Conservation (phyloP, 176 grass and related monocot genomes). For the Tillandsia fasciculata region DNA sequence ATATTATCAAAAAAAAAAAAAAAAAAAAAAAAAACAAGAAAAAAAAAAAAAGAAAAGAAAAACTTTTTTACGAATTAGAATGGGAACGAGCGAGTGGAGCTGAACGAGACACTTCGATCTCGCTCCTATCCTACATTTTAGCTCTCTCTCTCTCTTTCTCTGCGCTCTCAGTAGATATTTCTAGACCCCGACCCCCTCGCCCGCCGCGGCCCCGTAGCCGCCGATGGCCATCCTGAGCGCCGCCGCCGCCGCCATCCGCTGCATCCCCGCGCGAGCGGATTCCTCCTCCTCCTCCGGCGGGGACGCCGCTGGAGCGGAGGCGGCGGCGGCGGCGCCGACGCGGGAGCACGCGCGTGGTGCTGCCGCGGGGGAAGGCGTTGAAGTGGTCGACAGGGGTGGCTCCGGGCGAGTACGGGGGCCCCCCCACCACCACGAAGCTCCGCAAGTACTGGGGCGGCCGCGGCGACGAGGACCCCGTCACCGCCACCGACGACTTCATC, state of each 20-base stretch:
- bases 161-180: constrained; percentile 30
- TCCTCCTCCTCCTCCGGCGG: constrained; percentile 38
- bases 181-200: no score
- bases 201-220: background rate
- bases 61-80: no score
- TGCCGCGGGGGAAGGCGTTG: constrained; percentile 76
- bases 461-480: constrained; percentile 77
- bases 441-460: constrained; percentile 88
- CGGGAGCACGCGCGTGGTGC: constrained; percentile 47
- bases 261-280: constrained; percentile 10
- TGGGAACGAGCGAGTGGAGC: no score
- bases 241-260: constrained; percentile 17
- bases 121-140: background rate
- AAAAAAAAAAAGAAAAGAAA: no score
- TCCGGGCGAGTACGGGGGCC: constrained; percentile 72
- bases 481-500: constrained; percentile 80
- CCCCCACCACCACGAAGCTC: constrained; percentile 59
- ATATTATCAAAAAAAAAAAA: no score
- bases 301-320: constrained; percentile 16
- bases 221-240: constrained; percentile 45
- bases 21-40: no score
- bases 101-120: background rate
- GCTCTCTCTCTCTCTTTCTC: constrained; percentile 4
- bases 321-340: constrained; percentile 12
- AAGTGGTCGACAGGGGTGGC: constrained; percentile 91